Conservation (phyloP, 306 rosid species). For the Cucumis sativus region DNA sequence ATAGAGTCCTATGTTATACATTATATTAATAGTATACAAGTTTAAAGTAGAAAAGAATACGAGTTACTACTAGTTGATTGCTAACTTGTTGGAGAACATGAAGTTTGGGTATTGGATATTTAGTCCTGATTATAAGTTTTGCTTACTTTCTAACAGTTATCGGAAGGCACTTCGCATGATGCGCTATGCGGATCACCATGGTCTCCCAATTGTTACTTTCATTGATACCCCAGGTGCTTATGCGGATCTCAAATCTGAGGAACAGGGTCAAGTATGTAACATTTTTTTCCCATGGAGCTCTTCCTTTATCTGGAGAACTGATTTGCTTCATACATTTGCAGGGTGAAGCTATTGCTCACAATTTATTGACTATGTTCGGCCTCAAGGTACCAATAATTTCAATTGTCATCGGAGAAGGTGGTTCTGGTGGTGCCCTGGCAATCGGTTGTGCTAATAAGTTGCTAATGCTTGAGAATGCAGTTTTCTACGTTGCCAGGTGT, state of each 20-base stretch:
- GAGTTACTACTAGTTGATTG: not conserved
- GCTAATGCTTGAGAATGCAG: slow-evolving; percentile 96
- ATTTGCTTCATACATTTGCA: slow-evolving; percentile 28
- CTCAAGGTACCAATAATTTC: slow-evolving; percentile 84
- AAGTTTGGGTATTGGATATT: slow-evolving; percentile 8
- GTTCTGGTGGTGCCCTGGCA: slow-evolving; percentile 99
- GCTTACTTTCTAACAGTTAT: slow-evolving; percentile 44
- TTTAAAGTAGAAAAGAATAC: not conserved
- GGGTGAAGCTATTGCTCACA: slow-evolving; percentile 99
- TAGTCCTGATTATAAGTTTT: slow-evolving; percentile 14
- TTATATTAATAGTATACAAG: slow-evolving; percentile 1
- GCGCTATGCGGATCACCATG: slow-evolving; percentile 86
- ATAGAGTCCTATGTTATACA: not conserved
- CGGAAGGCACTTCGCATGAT: slow-evolving; percentile 90
- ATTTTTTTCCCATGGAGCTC: slow-evolving; percentile 3
- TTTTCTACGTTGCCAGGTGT: slow-evolving; percentile 97
- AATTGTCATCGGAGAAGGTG: slow-evolving; percentile 97
- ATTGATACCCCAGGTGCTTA: slow-evolving; percentile 96
- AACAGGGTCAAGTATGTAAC: slow-evolving; percentile 66
- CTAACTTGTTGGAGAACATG: not conserved
- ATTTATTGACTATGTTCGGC: slow-evolving; percentile 86
- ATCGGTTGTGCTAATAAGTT: slow-evolving; percentile 92
- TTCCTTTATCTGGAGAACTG: slow-evolving; percentile 13
- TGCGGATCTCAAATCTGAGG: slow-evolving; percentile 92
- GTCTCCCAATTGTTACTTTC: slow-evolving; percentile 79